Evolutionary conservation across 208 protist genomes (phyloP), one percentile per base, ranked within the genome.

Genomic region (Acanthamoeba royreba): DNA sequence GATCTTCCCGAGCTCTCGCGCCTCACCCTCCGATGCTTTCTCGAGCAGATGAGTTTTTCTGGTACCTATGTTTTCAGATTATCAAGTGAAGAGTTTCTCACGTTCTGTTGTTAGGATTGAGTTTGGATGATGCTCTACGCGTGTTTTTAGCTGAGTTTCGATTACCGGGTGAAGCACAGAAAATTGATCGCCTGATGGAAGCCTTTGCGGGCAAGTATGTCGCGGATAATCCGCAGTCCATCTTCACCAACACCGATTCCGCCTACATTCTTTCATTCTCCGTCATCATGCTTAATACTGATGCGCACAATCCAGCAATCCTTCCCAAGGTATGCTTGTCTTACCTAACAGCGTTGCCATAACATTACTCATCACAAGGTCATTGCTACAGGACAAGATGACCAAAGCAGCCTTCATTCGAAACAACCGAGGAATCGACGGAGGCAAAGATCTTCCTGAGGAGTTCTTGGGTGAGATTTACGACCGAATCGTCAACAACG

Each of bases 231-330:
- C 93, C 93, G 25, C 52, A 86, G 72, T 85, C 42, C 1, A 40
- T 87, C 77, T 91, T 91, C 40, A 46, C 85, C 22, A 15, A 91
- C 58, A 95, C 97, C 13, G 97, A 99, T 63, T 94, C 96, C 13
- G 96, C 96, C 19, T 98, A 99, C 89, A 90, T 99, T 47, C 97
- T 99, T 4, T 98, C 99, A 15, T 99, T 99, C 95, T 98, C 98
- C n/a, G 98, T 99, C 58, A 99, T 99, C 90, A 99, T 99, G 98
- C 98, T 99, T 28, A 99, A 99, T 96, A 99, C 99, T 0, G 99
- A 99, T 94, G 97, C 98, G 86, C 99, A 99, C 96, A 97, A 95
- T 61, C 97, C 98, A 35, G 97, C 98, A 88, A 96, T 99, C 38
- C 55, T 55, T 19, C 49, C 49, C 49, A 55, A 55, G 49, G 49